Evolutionary conservation across 768 basidiomycete species (phyloP).

Genomic region (Hypholoma sublateritium): DNA sequence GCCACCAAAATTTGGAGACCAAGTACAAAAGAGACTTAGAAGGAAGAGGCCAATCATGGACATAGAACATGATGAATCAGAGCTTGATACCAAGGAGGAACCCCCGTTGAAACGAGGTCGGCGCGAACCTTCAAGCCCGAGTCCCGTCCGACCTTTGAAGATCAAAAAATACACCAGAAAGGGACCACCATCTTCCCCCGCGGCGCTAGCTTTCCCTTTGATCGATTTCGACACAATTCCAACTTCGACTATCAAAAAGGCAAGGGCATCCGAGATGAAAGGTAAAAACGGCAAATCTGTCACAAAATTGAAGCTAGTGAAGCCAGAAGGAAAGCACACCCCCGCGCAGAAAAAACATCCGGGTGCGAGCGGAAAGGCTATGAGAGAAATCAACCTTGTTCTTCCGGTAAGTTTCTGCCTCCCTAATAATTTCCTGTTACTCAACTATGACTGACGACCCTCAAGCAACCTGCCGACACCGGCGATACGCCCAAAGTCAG

Average conservation of each 20-base stretch:
- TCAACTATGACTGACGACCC: background rate
- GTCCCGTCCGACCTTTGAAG: background rate
- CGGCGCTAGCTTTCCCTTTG: background rate
- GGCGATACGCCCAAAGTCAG: background rate
- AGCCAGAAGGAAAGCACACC: background rate
- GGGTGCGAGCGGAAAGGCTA: no score
- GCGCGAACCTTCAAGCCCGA: background rate
- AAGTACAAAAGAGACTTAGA: background rate
- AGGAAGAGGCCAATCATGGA: background rate
- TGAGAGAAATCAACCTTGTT: no score
- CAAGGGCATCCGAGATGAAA: constrained; percentile 26
- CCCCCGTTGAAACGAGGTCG: background rate
- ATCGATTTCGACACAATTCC: constrained; percentile 17
- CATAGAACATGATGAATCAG: background rate
- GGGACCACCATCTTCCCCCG: background rate
- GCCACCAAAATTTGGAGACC: background rate
- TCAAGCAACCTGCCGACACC: background rate
- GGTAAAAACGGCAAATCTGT: constrained; percentile 18
- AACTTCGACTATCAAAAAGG: background rate
- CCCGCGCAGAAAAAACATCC: no score
- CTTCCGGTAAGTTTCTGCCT: background rate
- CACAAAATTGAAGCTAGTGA: background rate
- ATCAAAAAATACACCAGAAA: constrained; percentile 7
- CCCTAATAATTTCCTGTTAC: background rate
- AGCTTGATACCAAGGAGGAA: background rate